Evolutionary conservation across 352 stramenopile genomes (phyloP), one percentile per base, ranked within the genome.

Genomic region (Aphanomyces invadans): DNA sequence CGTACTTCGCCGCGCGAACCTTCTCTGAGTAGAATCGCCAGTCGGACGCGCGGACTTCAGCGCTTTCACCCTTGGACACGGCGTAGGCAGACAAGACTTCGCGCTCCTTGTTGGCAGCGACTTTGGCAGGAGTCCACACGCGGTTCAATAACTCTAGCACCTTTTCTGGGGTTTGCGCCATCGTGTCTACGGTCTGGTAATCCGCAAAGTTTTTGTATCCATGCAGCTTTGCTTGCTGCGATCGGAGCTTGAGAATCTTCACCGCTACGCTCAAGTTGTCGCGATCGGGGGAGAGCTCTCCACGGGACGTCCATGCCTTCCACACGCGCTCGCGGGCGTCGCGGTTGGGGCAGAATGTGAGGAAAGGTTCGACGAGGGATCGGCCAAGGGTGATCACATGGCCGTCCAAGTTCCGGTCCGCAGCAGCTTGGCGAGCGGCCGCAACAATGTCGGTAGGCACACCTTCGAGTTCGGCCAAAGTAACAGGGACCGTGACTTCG

Each of bases 1-100:
- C 70, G 66, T 84, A 90, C 52, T 79, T 83, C 7, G 72, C 71
- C 4, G 75, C 62, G 19, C 79, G 70, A 4, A 90, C 81, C 56
- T 86, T 72, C 55, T 88, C 79, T 0, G 81, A 77, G 65, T 86
- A 85, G 65, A 75, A 88, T n/a, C 79, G 68, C 81, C 81, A 90
- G 77, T 90, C 81, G 74, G 75, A 88, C 1, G 79, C 60, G 39
- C 85, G 62, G 48, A 90, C 74, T 5, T 73, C 74, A 25, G 70
- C 70, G 54, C 78, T 70, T 52, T 80, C 72, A 23, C 74, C 72
- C 19, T 60, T 72, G 31, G 76, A 71, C n/a, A 70, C 65, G n/a
- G 84, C 28, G 56, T 81, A 88, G 0, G 72, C 68, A 69, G 84
- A 77, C 53, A 88, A 61, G 42, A 69, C 75, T 39, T 76, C 55